A percentile compares a stretch with the other conserved stretches of the same genome.
These are phyloP conservation scores for Fusarium sp. DNA, from an alignment of 2,329 filamentous ascomycete species.

Conservation along the genomic window DNA sequence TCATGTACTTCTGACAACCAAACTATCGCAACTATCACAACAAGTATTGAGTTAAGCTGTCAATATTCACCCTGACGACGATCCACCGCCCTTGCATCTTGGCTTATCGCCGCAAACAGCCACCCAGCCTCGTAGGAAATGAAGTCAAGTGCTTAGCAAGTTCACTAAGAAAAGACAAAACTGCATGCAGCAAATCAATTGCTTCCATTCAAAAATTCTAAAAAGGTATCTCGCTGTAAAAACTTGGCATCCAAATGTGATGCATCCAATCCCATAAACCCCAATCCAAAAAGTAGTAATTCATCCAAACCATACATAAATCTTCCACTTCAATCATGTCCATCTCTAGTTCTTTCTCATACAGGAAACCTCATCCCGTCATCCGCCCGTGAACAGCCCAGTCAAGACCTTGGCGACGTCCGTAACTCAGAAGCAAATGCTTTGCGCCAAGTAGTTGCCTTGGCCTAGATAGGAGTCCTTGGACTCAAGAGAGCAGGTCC, in stretches of 20 bases:
- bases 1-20: not conserved
- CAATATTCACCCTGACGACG: not conserved
- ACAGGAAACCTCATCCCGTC: slow-evolving; percentile 25
- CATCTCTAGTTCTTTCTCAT: slow-evolving; percentile 31
- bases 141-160: not conserved
- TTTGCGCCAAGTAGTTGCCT: slow-evolving; percentile 20
- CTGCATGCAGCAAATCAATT: slow-evolving; percentile 6
- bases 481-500: slow-evolving; percentile 39
- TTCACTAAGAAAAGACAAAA: not conserved
- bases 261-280: slow-evolving; percentile 2
- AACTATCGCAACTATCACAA: not conserved
- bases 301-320: slow-evolving; percentile 38
- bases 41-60: not conserved
- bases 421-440: not conserved
- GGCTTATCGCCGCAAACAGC: not conserved
- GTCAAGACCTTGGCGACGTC: slow-evolving; percentile 12
- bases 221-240: slow-evolving; percentile 44
- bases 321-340: slow-evolving; percentile 35
- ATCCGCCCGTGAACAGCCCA: slow-evolving; percentile 4
- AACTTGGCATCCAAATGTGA: slow-evolving; percentile 15
- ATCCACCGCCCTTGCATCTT: slow-evolving; percentile 20
- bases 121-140: not conserved
- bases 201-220: slow-evolving; percentile 19
- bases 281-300: slow-evolving; percentile 25
- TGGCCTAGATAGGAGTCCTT: not conserved